A percentile compares a stretch with the other conserved stretches of the same genome.
These are phyloP conservation scores for Teratosphaeria pseudoeucalypti DNA, from an alignment of 2,329 filamentous ascomycete species.

Conservation along the genomic window DNA sequence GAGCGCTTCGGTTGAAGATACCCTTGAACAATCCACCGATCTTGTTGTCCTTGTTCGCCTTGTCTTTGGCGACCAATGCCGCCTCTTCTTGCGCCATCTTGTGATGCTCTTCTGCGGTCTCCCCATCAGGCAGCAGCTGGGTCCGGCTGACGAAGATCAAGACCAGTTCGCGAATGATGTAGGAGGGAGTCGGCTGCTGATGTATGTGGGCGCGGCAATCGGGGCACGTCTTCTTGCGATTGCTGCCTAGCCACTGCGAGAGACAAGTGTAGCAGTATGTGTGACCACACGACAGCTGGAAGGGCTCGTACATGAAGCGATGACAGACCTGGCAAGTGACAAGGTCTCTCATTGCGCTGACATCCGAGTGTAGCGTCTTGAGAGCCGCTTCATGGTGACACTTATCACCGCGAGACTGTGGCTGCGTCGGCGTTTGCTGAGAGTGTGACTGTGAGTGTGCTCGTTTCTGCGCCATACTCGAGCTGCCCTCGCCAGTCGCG, in stretches of 20 bases:
- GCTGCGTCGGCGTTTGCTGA: background rate
- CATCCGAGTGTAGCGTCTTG: conserved; percentile 33
- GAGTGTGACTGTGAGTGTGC: background rate
- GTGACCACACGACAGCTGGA: conserved; percentile 57
- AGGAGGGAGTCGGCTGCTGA: conserved; percentile 52
- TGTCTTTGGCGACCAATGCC: conserved; percentile 50
- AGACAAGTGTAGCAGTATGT: conserved; percentile 57
- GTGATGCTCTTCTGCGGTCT: conserved; percentile 52
- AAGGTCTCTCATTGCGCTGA: conserved; percentile 50
- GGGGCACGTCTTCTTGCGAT: conserved; percentile 55
- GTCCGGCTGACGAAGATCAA: conserved; percentile 50
- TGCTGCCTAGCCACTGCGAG: conserved; percentile 42
- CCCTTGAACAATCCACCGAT: conserved; percentile 55
- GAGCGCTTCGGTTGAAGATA: conserved; percentile 36
- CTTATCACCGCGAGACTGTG: background rate
- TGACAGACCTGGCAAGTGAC: conserved; percentile 61
- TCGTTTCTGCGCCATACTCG: background rate
- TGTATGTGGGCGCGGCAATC: conserved; percentile 54
- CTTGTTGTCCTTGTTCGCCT: conserved; percentile 38
- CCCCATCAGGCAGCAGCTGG: conserved; percentile 52
- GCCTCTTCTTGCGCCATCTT: conserved; percentile 50
- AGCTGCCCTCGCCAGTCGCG: background rate
- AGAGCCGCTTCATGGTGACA: conserved; percentile 18
- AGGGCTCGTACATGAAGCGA: conserved; percentile 58
- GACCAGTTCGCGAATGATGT: conserved; percentile 55